Evolutionary conservation across 2,329 filamentous ascomycete species (phyloP).

Genomic region (Spiromastix sp.): DNA sequence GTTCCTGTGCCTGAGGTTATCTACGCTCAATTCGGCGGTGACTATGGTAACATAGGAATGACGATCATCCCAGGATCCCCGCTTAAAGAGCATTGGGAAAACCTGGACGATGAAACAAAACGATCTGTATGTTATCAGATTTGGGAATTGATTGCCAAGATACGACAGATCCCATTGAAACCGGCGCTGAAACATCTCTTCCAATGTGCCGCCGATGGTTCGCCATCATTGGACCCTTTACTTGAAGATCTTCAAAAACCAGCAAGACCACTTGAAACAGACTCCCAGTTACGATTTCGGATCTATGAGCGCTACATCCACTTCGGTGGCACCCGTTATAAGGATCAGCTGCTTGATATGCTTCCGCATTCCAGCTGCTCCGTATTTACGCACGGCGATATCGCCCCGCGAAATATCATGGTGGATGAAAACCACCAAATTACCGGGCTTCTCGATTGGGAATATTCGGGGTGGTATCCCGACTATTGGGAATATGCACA

Average conservation of each 20-base stretch:
- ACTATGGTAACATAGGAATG: slow-evolving; percentile 10
- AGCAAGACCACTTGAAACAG: slow-evolving; percentile 11
- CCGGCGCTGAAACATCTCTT: slow-evolving; percentile 10
- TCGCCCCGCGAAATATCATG: slow-evolving; percentile 24
- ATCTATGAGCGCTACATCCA: slow-evolving; percentile 18
- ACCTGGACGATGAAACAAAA: slow-evolving; percentile 11
- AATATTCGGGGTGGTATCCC: slow-evolving; percentile 30
- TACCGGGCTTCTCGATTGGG: slow-evolving; percentile 31
- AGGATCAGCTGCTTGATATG: slow-evolving; percentile 14
- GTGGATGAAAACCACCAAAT: slow-evolving; percentile 14
- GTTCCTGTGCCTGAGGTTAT: slow-evolving; percentile 13
- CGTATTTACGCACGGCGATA: slow-evolving; percentile 23
- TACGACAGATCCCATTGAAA: slow-evolving; percentile 10
- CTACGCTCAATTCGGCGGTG: slow-evolving; percentile 1
- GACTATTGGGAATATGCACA: slow-evolving; percentile 34
- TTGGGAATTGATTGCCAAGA: slow-evolving; percentile 13
- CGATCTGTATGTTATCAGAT: slow-evolving; percentile 13
- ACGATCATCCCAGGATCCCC: slow-evolving; percentile 8
- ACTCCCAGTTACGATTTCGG: slow-evolving; percentile 14
- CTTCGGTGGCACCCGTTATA: slow-evolving; percentile 12
- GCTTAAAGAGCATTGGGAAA: slow-evolving; percentile 11
- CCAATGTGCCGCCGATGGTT: slow-evolving; percentile 16
- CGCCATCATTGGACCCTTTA: slow-evolving; percentile 11
- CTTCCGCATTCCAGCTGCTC: slow-evolving; percentile 14
- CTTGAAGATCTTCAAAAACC: slow-evolving; percentile 14